phyloP scores from a whole-genome alignment of 2,329 filamentous ascomycete species.

The Pseudopithomyces maydicus region DNA sequence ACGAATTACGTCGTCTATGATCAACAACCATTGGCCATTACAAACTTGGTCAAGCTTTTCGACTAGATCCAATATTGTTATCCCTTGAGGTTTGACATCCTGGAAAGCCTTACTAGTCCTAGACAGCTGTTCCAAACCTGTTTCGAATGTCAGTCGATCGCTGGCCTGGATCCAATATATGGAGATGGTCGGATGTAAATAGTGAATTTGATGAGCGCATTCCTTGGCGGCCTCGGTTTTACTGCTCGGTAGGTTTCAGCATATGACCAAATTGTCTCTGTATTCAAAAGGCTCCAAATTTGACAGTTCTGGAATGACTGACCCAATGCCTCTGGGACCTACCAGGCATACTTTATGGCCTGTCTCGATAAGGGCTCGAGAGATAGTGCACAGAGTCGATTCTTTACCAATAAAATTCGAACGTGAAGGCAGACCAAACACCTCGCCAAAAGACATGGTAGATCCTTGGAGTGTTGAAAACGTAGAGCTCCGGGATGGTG shows the following conservation, averaged over 20 bases:
- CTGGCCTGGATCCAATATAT: background rate
- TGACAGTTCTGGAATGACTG: background rate
- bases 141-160: background rate
- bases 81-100: background rate
- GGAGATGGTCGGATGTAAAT: background rate
- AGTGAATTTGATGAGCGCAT: background rate
- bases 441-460: background rate
- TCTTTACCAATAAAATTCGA: background rate
- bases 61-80: background rate
- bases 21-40: background rate
- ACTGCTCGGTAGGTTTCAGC: background rate
- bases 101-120: background rate
- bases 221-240: background rate
- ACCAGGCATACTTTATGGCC: background rate
- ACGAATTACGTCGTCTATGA: background rate
- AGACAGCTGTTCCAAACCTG: background rate
- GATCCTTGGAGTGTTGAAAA: background rate
- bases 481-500: background rate
- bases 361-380: background rate
- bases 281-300: background rate
- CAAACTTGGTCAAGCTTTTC: background rate
- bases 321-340: background rate
- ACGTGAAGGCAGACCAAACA: background rate
- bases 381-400: background rate
- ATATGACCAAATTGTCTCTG: background rate